Conservation (phyloP, 1,284 basidiomycete species). For the Microstroma glucosiphilum region DNA sequence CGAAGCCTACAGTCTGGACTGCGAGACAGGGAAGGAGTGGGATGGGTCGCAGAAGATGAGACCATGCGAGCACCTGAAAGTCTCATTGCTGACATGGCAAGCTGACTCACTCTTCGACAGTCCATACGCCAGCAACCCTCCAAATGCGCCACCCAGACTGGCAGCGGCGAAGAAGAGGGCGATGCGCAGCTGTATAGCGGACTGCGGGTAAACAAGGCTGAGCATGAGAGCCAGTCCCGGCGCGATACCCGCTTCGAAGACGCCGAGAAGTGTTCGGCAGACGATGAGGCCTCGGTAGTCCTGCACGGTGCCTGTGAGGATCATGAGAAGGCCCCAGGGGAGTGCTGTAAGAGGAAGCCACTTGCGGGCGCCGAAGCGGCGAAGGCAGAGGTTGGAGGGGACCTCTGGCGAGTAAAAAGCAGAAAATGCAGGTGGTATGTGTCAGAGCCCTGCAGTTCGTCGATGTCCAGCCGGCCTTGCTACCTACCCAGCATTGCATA, state of each 20-base stretch:
- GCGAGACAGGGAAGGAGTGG: not conserved
- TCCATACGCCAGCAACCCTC: slow-evolving; percentile 41
- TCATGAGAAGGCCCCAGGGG: slow-evolving; percentile 22
- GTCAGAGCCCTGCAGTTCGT: too few relatives aligned
- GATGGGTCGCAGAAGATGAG: too few relatives aligned
- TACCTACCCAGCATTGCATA: slow-evolving; percentile 60
- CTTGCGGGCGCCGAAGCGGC: slow-evolving; percentile 50
- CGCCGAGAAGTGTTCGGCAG: slow-evolving; percentile 51
- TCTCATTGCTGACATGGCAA: slow-evolving; percentile 29
- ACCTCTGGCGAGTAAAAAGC: slow-evolving; percentile 54
- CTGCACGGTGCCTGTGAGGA: slow-evolving; percentile 51
- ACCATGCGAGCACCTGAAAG: too few relatives aligned
- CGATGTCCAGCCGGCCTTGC: not conserved
- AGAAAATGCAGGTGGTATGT: too few relatives aligned
- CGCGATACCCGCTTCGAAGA: slow-evolving; percentile 37
- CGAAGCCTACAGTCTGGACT: slow-evolving; percentile 23
- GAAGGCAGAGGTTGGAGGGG: slow-evolving; percentile 61
- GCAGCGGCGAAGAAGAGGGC: slow-evolving; percentile 38
- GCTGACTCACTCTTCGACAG: slow-evolving; percentile 30
- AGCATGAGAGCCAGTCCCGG: slow-evolving; percentile 29
- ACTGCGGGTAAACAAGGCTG: slow-evolving; percentile 28
- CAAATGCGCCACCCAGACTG: slow-evolving; percentile 55
- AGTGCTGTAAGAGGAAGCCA: slow-evolving; percentile 37
- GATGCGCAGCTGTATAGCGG: slow-evolving; percentile 29
- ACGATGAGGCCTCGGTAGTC: slow-evolving; percentile 27